A percentile compares a stretch with the other conserved stretches of the same genome.
phyloP scores from a whole-genome alignment of 2,329 filamentous ascomycete species.

The Nemania abortiva region DNA sequence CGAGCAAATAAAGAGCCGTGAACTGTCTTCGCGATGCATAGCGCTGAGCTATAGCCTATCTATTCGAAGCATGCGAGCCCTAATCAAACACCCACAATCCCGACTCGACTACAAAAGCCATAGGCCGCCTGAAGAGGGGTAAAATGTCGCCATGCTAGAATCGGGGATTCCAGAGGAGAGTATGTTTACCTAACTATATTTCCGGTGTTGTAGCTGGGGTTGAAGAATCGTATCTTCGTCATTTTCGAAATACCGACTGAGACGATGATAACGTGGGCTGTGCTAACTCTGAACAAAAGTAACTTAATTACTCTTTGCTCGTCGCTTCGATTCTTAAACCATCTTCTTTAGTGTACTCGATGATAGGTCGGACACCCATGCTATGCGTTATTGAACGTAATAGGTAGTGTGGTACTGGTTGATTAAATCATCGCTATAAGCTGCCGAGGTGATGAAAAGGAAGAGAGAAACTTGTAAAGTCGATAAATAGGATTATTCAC shows the following conservation, averaged over 20 bases:
- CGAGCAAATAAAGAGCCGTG: neutral
- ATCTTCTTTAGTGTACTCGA: too few relatives aligned
- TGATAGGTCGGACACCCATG: neutral
- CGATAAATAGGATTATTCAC: neutral
- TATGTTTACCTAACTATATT: too few relatives aligned
- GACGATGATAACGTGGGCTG: too few relatives aligned
- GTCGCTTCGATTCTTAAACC: too few relatives aligned
- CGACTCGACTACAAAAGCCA: neutral
- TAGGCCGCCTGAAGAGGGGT: neutral
- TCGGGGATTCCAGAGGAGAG: neutral
- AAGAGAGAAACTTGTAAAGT: neutral
- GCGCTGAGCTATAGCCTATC: neutral
- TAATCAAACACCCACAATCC: too few relatives aligned
- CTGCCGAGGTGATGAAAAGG: neutral
- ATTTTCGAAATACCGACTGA: too few relatives aligned
- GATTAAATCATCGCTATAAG: neutral
- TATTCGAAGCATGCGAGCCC: neutral
- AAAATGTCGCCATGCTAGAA: neutral
- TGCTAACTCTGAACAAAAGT: too few relatives aligned
- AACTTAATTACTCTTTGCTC: too few relatives aligned
- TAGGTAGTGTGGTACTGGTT: neutral
- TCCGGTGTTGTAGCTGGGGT: too few relatives aligned
- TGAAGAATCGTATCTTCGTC: too few relatives aligned
- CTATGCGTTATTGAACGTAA: neutral
- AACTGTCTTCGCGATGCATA: neutral